phyloP scores from a whole-genome alignment of 2,329 filamentous ascomycete genomes.

The Alternaria triticina region DNA sequence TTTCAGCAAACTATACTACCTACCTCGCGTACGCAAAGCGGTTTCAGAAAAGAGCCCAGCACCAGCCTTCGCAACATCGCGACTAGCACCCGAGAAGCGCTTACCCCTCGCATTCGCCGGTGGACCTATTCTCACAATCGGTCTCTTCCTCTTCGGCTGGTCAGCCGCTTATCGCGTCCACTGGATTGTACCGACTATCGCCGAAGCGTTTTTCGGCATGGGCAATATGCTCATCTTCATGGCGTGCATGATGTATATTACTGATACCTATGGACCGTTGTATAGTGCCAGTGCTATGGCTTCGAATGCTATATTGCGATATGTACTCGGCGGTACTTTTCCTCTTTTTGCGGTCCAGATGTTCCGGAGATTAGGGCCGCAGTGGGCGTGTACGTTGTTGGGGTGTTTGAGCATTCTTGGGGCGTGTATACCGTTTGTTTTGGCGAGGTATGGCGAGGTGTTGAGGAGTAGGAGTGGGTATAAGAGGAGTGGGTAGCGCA shows the following conservation, averaged over 20 bases:
- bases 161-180: slow-evolving; percentile 43
- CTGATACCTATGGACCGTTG: slow-evolving; percentile 55
- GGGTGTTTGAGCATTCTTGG: slow-evolving; percentile 14
- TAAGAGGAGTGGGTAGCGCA: neutral
- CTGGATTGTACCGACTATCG: slow-evolving; percentile 48
- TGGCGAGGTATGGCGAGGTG: slow-evolving; percentile 18
- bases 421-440: slow-evolving; percentile 14
- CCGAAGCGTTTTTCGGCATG: slow-evolving; percentile 20
- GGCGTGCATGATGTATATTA: slow-evolving; percentile 16
- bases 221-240: slow-evolving; percentile 14
- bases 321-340: slow-evolving; percentile 63
- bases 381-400: slow-evolving; percentile 18
- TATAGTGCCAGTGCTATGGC: slow-evolving; percentile 65
- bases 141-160: slow-evolving; percentile 52
- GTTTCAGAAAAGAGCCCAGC: neutral
- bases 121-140: slow-evolving; percentile 38
- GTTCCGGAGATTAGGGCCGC: slow-evolving; percentile 11
- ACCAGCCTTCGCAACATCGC: slow-evolving; percentile 15
- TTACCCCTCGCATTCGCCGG: slow-evolving; percentile 46
- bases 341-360: slow-evolving; percentile 66
- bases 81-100: slow-evolving; percentile 37
- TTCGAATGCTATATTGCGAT: slow-evolving; percentile 65
- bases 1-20: slow-evolving; percentile 8
- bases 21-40: slow-evolving; percentile 1
- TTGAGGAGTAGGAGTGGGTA: slow-evolving; percentile 23